phyloP scores from a whole-genome alignment of 768 basidiomycete species.

The Xerocomellus intermedius region DNA sequence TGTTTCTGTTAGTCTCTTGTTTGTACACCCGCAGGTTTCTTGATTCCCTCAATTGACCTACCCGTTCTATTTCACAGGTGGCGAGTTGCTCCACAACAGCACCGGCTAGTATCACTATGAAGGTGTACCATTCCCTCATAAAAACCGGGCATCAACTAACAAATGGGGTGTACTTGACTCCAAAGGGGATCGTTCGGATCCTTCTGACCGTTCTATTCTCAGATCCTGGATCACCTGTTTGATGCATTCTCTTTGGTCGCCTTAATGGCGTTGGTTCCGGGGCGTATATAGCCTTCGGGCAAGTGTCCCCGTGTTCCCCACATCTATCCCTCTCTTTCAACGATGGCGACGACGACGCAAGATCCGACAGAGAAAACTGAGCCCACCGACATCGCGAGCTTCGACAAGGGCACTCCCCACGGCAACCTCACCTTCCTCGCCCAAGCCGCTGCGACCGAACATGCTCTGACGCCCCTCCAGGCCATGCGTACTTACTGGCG shows the following conservation, averaged over 20 bases:
- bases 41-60: no score
- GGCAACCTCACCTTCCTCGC: constrained; percentile 22
- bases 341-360: constrained; percentile 2
- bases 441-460: constrained; percentile 21
- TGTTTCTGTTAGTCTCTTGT: no score
- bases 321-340: not conserved
- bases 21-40: no score
- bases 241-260: no score
- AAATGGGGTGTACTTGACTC: no score
- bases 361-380: constrained; percentile 9
- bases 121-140: no score
- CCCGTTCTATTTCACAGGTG: no score
- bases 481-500: constrained; percentile 27
- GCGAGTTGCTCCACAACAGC: no score
- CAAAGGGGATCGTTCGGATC: no score
- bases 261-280: not conserved
- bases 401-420: constrained; percentile 6
- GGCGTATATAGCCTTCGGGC: not conserved
- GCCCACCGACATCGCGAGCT: not conserved
- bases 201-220: not conserved
- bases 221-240: not conserved
- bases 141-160: no score
- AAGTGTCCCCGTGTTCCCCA: not conserved
- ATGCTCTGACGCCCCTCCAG: constrained; percentile 16
- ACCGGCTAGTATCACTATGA: no score